These are phyloP conservation scores for Gynochthodes officinalis DNA, from an alignment of 257 asterid genomes.

Conservation along the genomic window DNA sequence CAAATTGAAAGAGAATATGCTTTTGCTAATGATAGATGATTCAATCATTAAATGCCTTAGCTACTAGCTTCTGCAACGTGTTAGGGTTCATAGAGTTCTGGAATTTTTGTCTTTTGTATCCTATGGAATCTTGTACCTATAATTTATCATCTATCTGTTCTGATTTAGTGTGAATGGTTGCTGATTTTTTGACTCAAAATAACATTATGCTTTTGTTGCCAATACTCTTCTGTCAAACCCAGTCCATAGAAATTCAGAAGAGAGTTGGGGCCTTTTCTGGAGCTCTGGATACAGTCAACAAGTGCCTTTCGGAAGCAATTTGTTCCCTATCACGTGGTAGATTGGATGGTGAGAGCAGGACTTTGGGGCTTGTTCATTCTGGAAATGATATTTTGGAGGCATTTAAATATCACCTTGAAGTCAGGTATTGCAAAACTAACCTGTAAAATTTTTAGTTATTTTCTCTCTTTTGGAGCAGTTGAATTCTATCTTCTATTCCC, in stretches of 20 bases:
- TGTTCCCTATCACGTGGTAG: constrained; percentile 84
- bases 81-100: background rate
- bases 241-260: constrained; percentile 86
- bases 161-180: background rate
- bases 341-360: constrained; percentile 91
- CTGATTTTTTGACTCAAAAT: background rate
- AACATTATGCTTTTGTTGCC: background rate
- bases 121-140: background rate
- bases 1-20: background rate
- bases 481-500: background rate
- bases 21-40: background rate
- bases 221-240: constrained; percentile 3
- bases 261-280: constrained; percentile 93
- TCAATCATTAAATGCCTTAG: no score
- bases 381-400: constrained; percentile 89
- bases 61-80: background rate
- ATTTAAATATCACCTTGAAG: constrained; percentile 73
- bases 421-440: constrained; percentile 51
- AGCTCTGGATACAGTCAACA: constrained; percentile 80
- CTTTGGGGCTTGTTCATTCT: constrained; percentile 68
- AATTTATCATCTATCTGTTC: background rate
- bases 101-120: background rate
- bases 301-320: constrained; percentile 89
- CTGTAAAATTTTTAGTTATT: background rate
- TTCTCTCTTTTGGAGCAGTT: background rate